Evolutionary conservation across 106 monocot genomes (phyloP).

Genomic region (Triglochin maritima): DNA sequence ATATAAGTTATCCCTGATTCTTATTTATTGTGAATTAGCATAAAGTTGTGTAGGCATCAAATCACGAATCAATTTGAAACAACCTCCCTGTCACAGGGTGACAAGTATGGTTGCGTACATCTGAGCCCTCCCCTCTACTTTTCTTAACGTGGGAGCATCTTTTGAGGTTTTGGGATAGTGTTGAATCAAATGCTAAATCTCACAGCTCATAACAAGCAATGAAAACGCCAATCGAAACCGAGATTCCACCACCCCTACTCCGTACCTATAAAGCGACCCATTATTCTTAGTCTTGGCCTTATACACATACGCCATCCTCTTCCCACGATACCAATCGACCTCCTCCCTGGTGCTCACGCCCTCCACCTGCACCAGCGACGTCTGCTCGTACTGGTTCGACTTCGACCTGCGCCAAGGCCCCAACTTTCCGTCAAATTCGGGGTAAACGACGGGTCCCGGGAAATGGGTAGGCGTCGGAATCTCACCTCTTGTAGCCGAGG

Average conservation of each 20-base stretch:
- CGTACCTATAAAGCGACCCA: slow-evolving; percentile 12
- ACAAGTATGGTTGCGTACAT: background rate
- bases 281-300: slow-evolving; percentile 79
- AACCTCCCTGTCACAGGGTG: background rate
- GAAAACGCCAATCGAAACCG: too few species aligned
- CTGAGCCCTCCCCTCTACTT: too few species aligned
- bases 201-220: too few species aligned
- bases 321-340: slow-evolving; percentile 53
- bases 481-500: slow-evolving; percentile 81
- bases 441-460: background rate
- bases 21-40: too few species aligned
- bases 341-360: slow-evolving; percentile 83
- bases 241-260: too few species aligned
- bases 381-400: slow-evolving; percentile 74
- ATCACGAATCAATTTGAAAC: background rate
- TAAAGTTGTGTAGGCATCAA: background rate
- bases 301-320: slow-evolving; percentile 68
- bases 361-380: slow-evolving; percentile 64
- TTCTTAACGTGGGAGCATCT: too few species aligned
- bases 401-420: slow-evolving; percentile 34
- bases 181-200: too few species aligned
- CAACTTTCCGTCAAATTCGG: background rate
- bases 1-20: background rate
- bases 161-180: too few species aligned
- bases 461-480: background rate